Percentiles rank a stretch among this genome's conserved stretches.
These are phyloP conservation scores for Magnusiomyces fungicola DNA, from an alignment of 1,139 yeast species.

Conservation along the genomic window DNA sequence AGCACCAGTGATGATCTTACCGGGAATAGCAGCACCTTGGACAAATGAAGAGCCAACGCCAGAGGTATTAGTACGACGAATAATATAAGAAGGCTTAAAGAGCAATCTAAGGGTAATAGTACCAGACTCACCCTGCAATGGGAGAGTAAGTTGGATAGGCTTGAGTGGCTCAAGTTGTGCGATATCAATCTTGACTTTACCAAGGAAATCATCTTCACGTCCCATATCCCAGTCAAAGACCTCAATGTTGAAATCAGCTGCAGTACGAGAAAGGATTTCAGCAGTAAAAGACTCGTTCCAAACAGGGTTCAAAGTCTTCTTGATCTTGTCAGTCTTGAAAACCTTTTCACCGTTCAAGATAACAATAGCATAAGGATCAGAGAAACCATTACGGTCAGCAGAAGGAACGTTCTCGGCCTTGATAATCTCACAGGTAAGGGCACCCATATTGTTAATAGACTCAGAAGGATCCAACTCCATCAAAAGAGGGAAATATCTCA, in stretches of 20 bases:
- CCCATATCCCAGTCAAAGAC: constrained; percentile 92
- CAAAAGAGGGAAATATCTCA: constrained; percentile 72
- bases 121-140: constrained; percentile 50
- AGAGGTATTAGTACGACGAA: constrained; percentile 33
- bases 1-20: constrained; percentile 27
- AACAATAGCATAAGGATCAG: constrained; percentile 81
- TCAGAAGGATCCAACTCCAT: constrained; percentile 65
- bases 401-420: constrained; percentile 67
- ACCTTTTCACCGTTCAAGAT: constrained; percentile 55
- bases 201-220: constrained; percentile 73
- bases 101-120: constrained; percentile 48
- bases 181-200: constrained; percentile 55
- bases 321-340: constrained; percentile 68
- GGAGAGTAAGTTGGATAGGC: constrained; percentile 46
- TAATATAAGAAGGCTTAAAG: constrained; percentile 65
- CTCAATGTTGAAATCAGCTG: constrained; percentile 49
- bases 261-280: constrained; percentile 51
- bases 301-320: constrained; percentile 79
- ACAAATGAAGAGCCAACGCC: constrained; percentile 25
- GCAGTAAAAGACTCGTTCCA: constrained; percentile 67
- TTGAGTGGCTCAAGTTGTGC: constrained; percentile 53
- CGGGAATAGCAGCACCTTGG: constrained; percentile 20
- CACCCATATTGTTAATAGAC: constrained; percentile 69
- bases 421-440: constrained; percentile 52
- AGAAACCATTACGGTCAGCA: constrained; percentile 83